phyloP scores from a whole-genome alignment of 163 green algal species.

The Trebouxia gelatinosa region DNA sequence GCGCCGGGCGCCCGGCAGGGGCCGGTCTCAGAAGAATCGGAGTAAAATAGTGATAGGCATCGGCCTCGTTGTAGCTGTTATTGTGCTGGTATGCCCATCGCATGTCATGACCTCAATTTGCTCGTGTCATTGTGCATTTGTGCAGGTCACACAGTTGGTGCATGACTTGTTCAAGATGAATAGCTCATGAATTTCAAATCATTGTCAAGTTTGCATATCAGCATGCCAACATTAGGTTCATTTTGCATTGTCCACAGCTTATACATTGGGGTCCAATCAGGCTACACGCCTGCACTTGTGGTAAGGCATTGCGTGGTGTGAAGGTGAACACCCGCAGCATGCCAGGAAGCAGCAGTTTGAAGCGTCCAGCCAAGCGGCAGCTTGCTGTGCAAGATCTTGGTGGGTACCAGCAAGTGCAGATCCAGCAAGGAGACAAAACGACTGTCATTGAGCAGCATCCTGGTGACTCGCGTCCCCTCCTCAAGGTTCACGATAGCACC shows the following conservation, averaged over 20 bases:
- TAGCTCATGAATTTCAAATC: no score
- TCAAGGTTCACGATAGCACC: not conserved
- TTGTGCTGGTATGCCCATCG: slow-evolving; percentile 7
- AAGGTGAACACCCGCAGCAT: not conserved
- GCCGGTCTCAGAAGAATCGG: not conserved
- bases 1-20: no score
- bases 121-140: no score
- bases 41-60: not conserved
- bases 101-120: no score
- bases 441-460: slow-evolving; percentile 17
- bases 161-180: no score
- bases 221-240: no score
- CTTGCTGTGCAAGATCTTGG: slow-evolving; percentile 7
- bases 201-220: no score
- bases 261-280: not conserved
- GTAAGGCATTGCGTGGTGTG: not conserved
- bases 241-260: no score
- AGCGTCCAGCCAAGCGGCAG: not conserved
- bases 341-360: not conserved
- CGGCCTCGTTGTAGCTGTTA: not conserved
- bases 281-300: not conserved
- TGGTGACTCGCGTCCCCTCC: not conserved
- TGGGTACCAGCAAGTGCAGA: slow-evolving; percentile 1
- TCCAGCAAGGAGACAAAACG: not conserved
- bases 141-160: no score